Evolutionary conservation across 768 basidiomycete species (phyloP).

Genomic region (Piloderma croceum): DNA sequence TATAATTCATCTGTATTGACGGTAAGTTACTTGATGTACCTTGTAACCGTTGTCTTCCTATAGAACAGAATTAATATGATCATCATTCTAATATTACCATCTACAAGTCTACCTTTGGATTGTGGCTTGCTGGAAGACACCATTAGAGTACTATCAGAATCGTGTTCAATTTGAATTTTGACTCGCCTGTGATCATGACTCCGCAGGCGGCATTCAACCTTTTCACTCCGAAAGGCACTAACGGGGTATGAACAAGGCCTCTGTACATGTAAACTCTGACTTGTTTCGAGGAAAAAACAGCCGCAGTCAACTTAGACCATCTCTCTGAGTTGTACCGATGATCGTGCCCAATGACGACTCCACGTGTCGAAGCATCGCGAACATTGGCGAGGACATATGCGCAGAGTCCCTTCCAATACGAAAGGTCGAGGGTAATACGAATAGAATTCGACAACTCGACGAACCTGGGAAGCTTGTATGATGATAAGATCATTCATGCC

Average conservation of each 20-base stretch:
- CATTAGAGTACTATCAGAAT: constrained; percentile 3
- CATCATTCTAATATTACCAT: not conserved
- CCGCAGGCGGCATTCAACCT: constrained; percentile 67
- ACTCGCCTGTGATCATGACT: constrained; percentile 82
- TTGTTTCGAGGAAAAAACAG: constrained; percentile 57
- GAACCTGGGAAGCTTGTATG: constrained; percentile 76
- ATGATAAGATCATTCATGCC: constrained; percentile 86
- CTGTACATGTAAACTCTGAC: constrained; percentile 65
- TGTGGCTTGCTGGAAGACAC: constrained; percentile 62
- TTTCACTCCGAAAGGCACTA: constrained; percentile 78
- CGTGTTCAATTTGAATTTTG: not conserved
- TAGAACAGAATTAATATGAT: too few species aligned
- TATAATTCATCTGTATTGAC: too few species aligned
- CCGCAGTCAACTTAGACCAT: constrained; percentile 74
- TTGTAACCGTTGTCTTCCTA: constrained; percentile 89
- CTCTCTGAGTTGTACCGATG: constrained; percentile 74
- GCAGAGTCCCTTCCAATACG: constrained; percentile 56
- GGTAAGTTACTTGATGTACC: too few species aligned
- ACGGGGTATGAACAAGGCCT: constrained; percentile 74
- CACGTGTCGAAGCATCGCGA: constrained; percentile 46
- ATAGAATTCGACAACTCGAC: constrained; percentile 3
- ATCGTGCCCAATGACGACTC: constrained; percentile 82
- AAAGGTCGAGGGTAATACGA: not conserved
- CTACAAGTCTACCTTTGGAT: constrained; percentile 62
- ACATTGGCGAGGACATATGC: constrained; percentile 60